Evolutionary conservation across 306 rosid species (phyloP).

Genomic region (Quercus aquifolioides): DNA sequence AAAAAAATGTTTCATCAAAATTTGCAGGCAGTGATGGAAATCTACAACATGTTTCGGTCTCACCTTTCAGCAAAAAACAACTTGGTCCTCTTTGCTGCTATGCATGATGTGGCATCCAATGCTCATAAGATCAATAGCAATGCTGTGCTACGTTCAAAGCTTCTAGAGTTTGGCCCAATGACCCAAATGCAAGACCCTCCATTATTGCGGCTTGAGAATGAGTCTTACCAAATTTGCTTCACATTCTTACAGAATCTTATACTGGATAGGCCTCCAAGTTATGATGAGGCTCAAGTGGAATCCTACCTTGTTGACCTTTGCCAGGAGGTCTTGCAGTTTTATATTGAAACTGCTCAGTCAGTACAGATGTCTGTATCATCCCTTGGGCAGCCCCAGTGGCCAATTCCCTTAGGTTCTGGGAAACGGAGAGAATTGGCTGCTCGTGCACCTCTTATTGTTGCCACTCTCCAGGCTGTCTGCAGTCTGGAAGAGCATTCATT

Average conservation of each 20-base stretch:
- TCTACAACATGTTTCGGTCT: constrained; percentile 72
- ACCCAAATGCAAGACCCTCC: constrained; percentile 99
- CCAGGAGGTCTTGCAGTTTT: constrained; percentile 70
- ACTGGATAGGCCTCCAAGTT: constrained; percentile 61
- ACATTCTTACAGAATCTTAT: constrained; percentile 81
- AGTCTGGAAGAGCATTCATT: constrained; percentile 71
- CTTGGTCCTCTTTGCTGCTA: constrained; percentile 61
- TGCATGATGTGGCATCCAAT: constrained; percentile 76
- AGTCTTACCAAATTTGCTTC: constrained; percentile 88
- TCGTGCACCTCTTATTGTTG: constrained; percentile 87
- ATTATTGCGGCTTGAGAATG: constrained; percentile 87
- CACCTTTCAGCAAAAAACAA: constrained; percentile 62
- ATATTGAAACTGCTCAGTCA: constrained; percentile 58
- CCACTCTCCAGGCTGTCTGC: constrained; percentile 84
- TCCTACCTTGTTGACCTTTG: constrained; percentile 66
- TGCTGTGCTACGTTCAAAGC: constrained; percentile 62
- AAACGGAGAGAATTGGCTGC: constrained; percentile 84
- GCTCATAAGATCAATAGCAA: constrained; percentile 72
- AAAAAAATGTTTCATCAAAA: constrained; percentile 6
- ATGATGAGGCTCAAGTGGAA: constrained; percentile 67
- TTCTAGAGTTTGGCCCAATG: constrained; percentile 82
- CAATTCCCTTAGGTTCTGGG: constrained; percentile 84
- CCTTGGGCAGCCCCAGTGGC: constrained; percentile 53
- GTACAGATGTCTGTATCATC: constrained; percentile 56
- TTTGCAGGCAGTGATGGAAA: constrained; percentile 93